Evolutionary conservation across 495 filamentous ascomycete species (phyloP).

Genomic region (Neurospora sp.): DNA sequence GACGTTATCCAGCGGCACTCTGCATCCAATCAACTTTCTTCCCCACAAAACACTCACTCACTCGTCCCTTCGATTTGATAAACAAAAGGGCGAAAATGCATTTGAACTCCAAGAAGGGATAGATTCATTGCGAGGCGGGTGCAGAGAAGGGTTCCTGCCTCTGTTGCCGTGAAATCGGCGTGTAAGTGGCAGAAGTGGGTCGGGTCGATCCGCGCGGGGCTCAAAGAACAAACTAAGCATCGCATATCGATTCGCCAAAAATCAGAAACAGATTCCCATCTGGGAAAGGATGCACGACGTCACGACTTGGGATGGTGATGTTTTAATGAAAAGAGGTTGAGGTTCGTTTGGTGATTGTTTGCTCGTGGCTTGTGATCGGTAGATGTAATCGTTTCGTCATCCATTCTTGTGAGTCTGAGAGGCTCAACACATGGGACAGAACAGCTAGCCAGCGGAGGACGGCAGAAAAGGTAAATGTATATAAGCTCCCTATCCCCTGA

Average conservation of each 20-base stretch:
- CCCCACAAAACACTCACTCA: not conserved
- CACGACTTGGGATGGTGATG: not conserved
- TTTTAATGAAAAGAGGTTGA: not conserved
- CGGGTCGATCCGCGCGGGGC: not conserved
- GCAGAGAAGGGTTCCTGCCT: not conserved
- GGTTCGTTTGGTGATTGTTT: not conserved
- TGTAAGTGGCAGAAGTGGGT: not conserved
- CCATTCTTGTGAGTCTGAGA: not conserved
- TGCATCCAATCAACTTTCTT: not conserved
- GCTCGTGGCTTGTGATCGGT: not conserved
- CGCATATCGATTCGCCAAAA: not conserved
- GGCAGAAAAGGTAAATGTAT: too few relatives aligned
- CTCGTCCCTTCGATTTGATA: not conserved
- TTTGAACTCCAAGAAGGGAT: too few relatives aligned
- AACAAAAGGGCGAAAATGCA: too few relatives aligned
- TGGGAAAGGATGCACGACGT: not conserved
- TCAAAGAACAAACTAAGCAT: not conserved
- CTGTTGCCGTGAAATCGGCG: too few relatives aligned
- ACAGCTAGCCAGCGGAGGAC: too few relatives aligned
- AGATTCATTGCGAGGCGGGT: too few relatives aligned
- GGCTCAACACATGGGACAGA: too few relatives aligned
- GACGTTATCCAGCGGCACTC: not conserved
- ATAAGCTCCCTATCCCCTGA: too few relatives aligned
- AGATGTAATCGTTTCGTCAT: not conserved
- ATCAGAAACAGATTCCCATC: not conserved